Evolutionary conservation across 768 basidiomycete genomes (phyloP).

Genomic region (Termitomyces sp.): DNA sequence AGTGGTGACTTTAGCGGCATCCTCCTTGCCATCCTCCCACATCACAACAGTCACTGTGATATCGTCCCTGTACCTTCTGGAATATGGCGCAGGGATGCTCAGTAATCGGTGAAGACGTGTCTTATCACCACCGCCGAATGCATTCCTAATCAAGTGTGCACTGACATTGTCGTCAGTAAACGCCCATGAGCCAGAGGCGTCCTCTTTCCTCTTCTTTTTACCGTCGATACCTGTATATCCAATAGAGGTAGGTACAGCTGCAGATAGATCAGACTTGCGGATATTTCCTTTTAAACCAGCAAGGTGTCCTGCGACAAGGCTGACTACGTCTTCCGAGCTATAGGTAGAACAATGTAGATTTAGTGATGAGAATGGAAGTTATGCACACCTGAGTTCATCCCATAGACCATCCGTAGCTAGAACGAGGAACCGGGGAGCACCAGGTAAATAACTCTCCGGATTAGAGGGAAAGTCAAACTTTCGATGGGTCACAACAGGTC

Average conservation of each 20-base stretch:
- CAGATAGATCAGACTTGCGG: conserved; percentile 49
- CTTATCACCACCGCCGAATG: conserved; percentile 81
- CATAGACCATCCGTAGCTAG: conserved; percentile 87
- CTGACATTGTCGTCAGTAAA: conserved; percentile 77
- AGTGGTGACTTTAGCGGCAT: conserved; percentile 25
- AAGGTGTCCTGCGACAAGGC: conserved; percentile 79
- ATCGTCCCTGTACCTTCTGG: conserved; percentile 78
- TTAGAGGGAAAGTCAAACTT: conserved; percentile 51
- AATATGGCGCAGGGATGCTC: conserved; percentile 79
- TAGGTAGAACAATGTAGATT: conserved; percentile 4
- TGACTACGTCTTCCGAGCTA: conserved; percentile 81
- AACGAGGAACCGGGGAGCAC: conserved; percentile 66
- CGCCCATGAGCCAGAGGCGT: conserved; percentile 54
- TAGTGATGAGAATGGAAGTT: not conserved
- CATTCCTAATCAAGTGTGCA: conserved; percentile 84
- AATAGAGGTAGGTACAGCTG: conserved; percentile 47
- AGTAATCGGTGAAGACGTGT: conserved; percentile 49
- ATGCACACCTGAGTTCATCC: conserved; percentile 50
- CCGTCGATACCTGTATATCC: conserved; percentile 59
- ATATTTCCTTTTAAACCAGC: conserved; percentile 62
- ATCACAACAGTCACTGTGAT: conserved; percentile 80
- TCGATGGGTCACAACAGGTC: conserved; percentile 76
- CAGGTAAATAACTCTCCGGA: conserved; percentile 13
- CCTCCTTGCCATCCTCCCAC: conserved; percentile 70
- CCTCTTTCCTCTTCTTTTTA: conserved; percentile 39